Conservation (phyloP, 768 basidiomycete species). For the Suillus ampliporus region DNA sequence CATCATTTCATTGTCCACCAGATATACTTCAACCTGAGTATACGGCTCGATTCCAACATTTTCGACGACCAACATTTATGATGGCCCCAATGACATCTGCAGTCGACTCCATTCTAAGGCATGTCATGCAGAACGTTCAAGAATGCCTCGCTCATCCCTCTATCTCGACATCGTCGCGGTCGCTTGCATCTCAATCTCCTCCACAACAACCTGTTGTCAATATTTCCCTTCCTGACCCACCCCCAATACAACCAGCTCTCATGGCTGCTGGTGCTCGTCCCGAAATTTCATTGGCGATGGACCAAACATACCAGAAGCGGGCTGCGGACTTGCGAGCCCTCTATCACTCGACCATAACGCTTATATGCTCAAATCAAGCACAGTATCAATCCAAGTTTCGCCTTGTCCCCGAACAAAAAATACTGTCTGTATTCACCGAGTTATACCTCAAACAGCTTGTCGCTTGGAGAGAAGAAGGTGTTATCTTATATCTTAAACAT, state of each 20-base stretch:
- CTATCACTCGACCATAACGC: not conserved
- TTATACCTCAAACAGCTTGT: not conserved
- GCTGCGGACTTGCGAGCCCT: conserved; percentile 7
- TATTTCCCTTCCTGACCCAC: conserved; percentile 13
- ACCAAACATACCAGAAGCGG: conserved; percentile 8
- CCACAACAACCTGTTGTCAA: not conserved
- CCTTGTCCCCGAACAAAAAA: not conserved
- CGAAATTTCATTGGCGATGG: conserved; percentile 1
- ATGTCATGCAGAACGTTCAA: fast-evolving
- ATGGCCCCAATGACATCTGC: not conserved
- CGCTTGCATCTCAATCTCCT: not conserved
- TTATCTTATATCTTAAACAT: not conserved
- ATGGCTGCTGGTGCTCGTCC: conserved; percentile 4
- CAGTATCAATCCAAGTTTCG: not conserved
- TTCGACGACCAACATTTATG: not conserved
- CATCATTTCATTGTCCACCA: not conserved
- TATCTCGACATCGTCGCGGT: not conserved
- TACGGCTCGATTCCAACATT: not conserved
- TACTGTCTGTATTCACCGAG: not conserved
- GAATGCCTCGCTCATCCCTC: not conserved
- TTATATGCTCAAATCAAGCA: not conserved
- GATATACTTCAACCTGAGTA: not conserved
- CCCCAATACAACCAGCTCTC: conserved; percentile 6
- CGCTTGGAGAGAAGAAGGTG: fast-evolving
- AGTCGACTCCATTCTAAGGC: not conserved